Conservation (phyloP, 2,329 filamentous ascomycete species). For the Aspergillus novofumigatus region DNA sequence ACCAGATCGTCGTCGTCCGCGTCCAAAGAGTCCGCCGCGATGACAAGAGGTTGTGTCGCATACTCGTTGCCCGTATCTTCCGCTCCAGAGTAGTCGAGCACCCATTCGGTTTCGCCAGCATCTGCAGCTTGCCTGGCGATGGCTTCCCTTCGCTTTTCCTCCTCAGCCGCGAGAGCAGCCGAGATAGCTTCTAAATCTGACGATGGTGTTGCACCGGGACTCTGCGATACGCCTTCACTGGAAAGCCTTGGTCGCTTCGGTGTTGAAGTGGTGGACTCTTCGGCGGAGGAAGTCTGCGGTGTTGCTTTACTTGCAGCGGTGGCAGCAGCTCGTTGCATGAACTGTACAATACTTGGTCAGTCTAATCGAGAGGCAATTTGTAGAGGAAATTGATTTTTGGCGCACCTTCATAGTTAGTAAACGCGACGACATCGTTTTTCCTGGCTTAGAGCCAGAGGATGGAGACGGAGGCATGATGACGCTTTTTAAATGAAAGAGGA, state of each 20-base stretch:
- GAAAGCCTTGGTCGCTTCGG: constrained; percentile 37
- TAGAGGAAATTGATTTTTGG: constrained; percentile 2
- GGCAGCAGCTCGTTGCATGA: constrained; percentile 85
- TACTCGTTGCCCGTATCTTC: constrained; percentile 11
- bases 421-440: constrained; percentile 76
- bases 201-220: constrained; percentile 19
- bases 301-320: constrained; percentile 45
- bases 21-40: constrained; percentile 32
- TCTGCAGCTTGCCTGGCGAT: constrained; percentile 39
- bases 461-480: constrained; percentile 29
- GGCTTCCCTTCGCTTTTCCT: constrained; percentile 38
- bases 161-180: constrained; percentile 38
- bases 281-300: constrained; percentile 45
- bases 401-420: constrained; percentile 81
- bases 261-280: constrained; percentile 36
- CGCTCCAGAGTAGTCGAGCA: constrained; percentile 31
- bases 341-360: constrained; percentile 43
- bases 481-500: neutral
- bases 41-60: constrained; percentile 24
- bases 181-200: constrained; percentile 39
- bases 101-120: constrained; percentile 43
- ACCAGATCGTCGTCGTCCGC: constrained; percentile 25
- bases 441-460: constrained; percentile 53
- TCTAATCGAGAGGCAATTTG: neutral
- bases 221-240: constrained; percentile 15